These are phyloP conservation scores for Cystobasidiopsis lactophilus DNA, from an alignment of 768 basidiomycete species.

Conservation along the genomic window DNA sequence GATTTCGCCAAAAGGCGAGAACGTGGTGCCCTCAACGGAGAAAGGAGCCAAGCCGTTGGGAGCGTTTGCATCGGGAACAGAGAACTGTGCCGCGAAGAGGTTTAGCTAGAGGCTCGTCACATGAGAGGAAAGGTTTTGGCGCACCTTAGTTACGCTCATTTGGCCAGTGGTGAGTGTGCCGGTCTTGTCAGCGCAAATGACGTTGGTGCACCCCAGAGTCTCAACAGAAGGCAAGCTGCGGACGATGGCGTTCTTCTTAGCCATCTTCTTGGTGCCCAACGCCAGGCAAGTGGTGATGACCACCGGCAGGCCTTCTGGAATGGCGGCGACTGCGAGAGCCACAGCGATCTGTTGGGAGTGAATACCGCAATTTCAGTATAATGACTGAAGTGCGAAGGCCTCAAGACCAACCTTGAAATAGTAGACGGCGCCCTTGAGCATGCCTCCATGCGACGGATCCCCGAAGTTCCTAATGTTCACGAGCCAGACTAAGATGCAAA, in stretches of 20 bases:
- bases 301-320: slow-evolving; percentile 93
- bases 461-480: slow-evolving; percentile 91
- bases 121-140: too few relatives aligned
- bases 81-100: too few relatives aligned
- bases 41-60: too few relatives aligned
- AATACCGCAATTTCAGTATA: too few relatives aligned
- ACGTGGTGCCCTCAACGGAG: slow-evolving; percentile 90
- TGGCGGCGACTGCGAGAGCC: slow-evolving; percentile 93
- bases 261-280: slow-evolving; percentile 97
- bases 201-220: slow-evolving; percentile 90
- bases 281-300: slow-evolving; percentile 95
- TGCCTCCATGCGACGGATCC: slow-evolving; percentile 81
- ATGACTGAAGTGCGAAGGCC: neutral
- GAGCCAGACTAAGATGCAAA: slow-evolving; percentile 92
- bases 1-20: slow-evolving; percentile 60
- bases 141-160: slow-evolving; percentile 56
- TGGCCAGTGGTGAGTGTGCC: slow-evolving; percentile 38
- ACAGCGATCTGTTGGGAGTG: slow-evolving; percentile 56
- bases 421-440: slow-evolving; percentile 80
- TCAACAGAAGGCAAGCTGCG: slow-evolving; percentile 89
- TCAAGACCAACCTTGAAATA: slow-evolving; percentile 49
- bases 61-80: too few relatives aligned
- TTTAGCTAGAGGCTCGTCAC: too few relatives aligned
- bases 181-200: slow-evolving; percentile 98
- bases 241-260: slow-evolving; percentile 94